A percentile compares a stretch with the other conserved stretches of the same genome.
Evolutionary conservation across 2,329 filamentous ascomycete species (phyloP).

Genomic region (Dendryphion nanum): DNA sequence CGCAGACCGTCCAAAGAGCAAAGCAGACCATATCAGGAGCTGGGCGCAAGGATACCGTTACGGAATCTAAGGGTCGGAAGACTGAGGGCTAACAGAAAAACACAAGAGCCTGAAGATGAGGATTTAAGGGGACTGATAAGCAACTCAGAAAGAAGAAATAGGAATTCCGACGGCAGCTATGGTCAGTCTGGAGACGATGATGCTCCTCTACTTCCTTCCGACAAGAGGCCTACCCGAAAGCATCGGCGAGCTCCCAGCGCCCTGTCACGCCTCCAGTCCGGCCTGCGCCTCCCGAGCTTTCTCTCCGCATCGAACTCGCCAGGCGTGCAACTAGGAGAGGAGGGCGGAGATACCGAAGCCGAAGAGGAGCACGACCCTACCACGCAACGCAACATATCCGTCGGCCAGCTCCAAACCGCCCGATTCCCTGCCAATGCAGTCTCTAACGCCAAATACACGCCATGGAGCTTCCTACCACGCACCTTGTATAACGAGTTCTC

Average conservation of each 20-base stretch:
- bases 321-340: slow-evolving; percentile 23
- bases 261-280: slow-evolving; percentile 51
- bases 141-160: slow-evolving; percentile 56
- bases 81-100: slow-evolving; percentile 41
- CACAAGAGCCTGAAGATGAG: slow-evolving; percentile 56
- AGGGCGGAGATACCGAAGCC: slow-evolving; percentile 38
- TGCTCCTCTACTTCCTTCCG: slow-evolving; percentile 64
- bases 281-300: slow-evolving; percentile 66
- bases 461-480: slow-evolving; percentile 87
- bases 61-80: slow-evolving; percentile 57
- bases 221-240: slow-evolving; percentile 22
- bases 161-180: slow-evolving; percentile 60
- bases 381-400: slow-evolving; percentile 70
- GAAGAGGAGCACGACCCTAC: slow-evolving; percentile 57
- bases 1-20: slow-evolving; percentile 30
- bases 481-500: slow-evolving; percentile 99
- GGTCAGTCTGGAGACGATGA: slow-evolving; percentile 63
- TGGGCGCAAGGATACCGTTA: slow-evolving; percentile 64
- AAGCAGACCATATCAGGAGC: slow-evolving; percentile 35
- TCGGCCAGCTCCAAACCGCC: slow-evolving; percentile 70
- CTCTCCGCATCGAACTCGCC: slow-evolving; percentile 40
- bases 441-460: slow-evolving; percentile 97
- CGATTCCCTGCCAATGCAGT: slow-evolving; percentile 88
- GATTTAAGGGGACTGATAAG: slow-evolving; percentile 68
- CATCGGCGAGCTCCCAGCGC: slow-evolving; percentile 27